phyloP scores from a whole-genome alignment of 371 early-diverging fungal species.

The Synchytrium microbalum region DNA sequence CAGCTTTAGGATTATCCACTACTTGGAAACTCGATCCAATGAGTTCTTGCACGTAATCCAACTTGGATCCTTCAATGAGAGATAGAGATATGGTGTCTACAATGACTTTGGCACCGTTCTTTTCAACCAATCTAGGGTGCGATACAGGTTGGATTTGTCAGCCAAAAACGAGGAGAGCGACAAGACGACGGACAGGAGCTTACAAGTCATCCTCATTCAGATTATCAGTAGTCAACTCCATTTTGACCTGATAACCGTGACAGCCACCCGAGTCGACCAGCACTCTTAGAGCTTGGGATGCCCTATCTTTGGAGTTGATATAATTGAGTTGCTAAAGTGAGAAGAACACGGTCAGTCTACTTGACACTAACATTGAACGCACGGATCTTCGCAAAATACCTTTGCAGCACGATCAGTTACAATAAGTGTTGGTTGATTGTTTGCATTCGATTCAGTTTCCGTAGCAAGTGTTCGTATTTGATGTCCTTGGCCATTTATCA shows the following conservation, averaged over 20 bases:
- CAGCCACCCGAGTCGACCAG: conserved; percentile 92
- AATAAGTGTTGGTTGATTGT: too few species aligned
- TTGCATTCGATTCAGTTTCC: too few species aligned
- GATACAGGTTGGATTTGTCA: conserved; percentile 5
- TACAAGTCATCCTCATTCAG: conserved; percentile 68
- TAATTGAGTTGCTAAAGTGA: conserved; percentile 51
- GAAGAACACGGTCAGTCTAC: too few species aligned
- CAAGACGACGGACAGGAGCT: conserved; percentile 17
- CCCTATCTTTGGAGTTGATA: conserved; percentile 53
- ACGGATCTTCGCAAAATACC: too few species aligned
- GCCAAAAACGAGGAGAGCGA: conserved; percentile 5
- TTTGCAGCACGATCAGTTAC: too few species aligned
- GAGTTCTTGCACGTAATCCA: conserved; percentile 86
- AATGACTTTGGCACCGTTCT: conserved; percentile 71
- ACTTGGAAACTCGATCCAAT: conserved; percentile 91
- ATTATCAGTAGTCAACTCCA: conserved; percentile 66
- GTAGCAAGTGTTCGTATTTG: too few species aligned
- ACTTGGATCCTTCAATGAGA: conserved; percentile 73
- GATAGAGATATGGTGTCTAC: conserved; percentile 76
- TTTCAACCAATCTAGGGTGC: conserved; percentile 61
- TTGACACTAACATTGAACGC: too few species aligned
- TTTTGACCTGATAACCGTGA: conserved; percentile 84
- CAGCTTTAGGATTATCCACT: conserved; percentile 80
- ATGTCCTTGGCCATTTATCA: too few species aligned
- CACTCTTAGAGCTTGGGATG: conserved; percentile 59